phyloP scores from a whole-genome alignment of 345 rosid genomes.

The Corchorus capsularis region DNA sequence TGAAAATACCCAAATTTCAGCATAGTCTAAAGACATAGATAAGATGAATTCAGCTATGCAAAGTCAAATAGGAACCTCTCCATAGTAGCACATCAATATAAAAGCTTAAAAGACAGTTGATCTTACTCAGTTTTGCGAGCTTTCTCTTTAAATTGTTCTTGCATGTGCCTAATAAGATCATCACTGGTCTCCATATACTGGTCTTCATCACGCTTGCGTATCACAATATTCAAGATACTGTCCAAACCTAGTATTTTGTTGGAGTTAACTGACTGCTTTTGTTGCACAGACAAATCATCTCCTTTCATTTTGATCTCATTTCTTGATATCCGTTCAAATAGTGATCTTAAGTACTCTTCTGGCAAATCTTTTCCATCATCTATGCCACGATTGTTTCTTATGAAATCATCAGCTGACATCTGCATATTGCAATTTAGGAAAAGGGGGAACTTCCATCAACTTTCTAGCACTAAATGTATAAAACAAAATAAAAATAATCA shows the following conservation, averaged over 20 bases:
- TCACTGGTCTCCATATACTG: conserved; percentile 86
- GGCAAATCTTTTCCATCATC: conserved; percentile 98
- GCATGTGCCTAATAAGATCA: conserved; percentile 97
- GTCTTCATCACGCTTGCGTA: conserved; percentile 88
- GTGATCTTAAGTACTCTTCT: conserved; percentile 87
- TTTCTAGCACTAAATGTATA: conserved; percentile 26
- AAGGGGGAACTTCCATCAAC: conserved; percentile 28
- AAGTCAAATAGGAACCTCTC: neutral
- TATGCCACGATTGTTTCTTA: conserved; percentile 96
- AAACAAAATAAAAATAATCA: conserved; percentile 22
- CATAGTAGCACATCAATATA: neutral
- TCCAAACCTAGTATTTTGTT: conserved; percentile 89
- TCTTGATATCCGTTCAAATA: conserved; percentile 89
- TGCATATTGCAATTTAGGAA: conserved; percentile 40
- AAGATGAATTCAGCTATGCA: neutral
- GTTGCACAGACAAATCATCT: conserved; percentile 77
- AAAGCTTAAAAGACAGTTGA: conserved; percentile 17
- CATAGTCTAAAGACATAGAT: neutral
- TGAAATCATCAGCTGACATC: conserved; percentile 99
- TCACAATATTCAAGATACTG: conserved; percentile 90
- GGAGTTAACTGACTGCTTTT: conserved; percentile 73
- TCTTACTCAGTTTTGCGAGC: conserved; percentile 99
- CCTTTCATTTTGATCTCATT: conserved; percentile 99
- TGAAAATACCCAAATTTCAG: neutral
- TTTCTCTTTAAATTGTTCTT: conserved; percentile 96